Base-by-base conservation (phyloP, 495 filamentous ascomycete genomes). In the Penicillium robsamsonii region DNA sequence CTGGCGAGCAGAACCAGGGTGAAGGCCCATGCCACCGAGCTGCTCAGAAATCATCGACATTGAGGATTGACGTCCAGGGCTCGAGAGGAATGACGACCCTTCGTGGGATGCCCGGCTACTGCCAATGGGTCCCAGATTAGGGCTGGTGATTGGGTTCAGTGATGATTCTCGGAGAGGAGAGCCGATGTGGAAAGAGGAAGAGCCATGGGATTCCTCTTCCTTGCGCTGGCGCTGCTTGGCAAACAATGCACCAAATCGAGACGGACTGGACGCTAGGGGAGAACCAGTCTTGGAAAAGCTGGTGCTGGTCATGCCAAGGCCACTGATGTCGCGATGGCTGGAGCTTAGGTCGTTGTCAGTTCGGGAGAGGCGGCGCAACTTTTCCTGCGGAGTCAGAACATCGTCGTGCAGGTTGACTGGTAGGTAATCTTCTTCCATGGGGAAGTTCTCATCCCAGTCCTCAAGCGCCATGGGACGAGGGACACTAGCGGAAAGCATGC, bases 381-480 rank as follows among this genome's bases (percentile, higher is more conserved):
- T 89, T 68, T 97, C 92, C 53, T 92, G 88, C 5, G 92, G 90
- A 0, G 93, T 97, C 50, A 97, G 81, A 37, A 98, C 84, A 65
- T 98, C 94, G 57, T 98, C 94, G 60, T 92, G 88, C 57, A 98
- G 75, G 40, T 88, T 87, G 35, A 86, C 87, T 1, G 94, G 94
- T 8, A 98, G 74, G 60, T 91, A 91, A 61, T 97, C 93, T 62
- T 97, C 94, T 69, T 97, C 93, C 71, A 93, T 93, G 22, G 89
- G 80, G 66, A 96, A 96, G 47, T 89, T 85, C 55, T 87, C 82
- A 53, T 95, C 93, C 86, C 89, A 91, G 55, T 92, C 83, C 59
- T 84, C 89, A 25, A 86, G 78, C 44, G 78, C 76, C 43, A 83
- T 78, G 50, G 80, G 71, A 62, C 87, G 68, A 55, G 90, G 84